A percentile compares a stretch with the other conserved stretches of the same genome.
These are phyloP conservation scores for Byssoonygena ceratinophila DNA, from an alignment of 2,329 filamentous ascomycete genomes.

Conservation along the genomic window DNA sequence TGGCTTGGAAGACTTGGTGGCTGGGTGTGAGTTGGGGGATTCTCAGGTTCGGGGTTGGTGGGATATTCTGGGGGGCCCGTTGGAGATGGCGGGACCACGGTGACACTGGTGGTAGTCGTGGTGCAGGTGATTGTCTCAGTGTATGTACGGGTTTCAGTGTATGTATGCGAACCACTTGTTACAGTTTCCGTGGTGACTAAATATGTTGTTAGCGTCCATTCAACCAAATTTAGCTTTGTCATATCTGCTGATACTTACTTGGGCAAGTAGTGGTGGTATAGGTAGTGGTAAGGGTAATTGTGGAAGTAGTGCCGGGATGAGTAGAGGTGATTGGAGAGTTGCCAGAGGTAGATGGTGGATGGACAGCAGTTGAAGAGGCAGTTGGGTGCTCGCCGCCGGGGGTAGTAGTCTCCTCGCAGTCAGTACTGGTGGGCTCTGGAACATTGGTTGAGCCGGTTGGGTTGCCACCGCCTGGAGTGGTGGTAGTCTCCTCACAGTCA, in stretches of 20 bases:
- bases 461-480: neutral
- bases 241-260: conserved; percentile 17
- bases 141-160: conserved; percentile 19
- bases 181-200: conserved; percentile 18
- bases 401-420: neutral
- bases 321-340: neutral
- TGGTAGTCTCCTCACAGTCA: conserved; percentile 1
- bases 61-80: conserved; percentile 1
- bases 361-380: neutral
- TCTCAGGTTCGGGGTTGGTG: neutral
- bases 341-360: neutral
- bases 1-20: neutral
- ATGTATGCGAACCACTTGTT: conserved; percentile 19
- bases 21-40: neutral
- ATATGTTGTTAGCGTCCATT: neutral
- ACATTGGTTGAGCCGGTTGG: neutral
- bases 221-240: neutral
- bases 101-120: conserved; percentile 18
- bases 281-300: conserved; percentile 15
- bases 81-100: conserved; percentile 6
- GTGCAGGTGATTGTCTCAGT: conserved; percentile 21
- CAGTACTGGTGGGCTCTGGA: neutral
- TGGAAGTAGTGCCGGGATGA: neutral
- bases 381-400: neutral
- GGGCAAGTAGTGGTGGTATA: conserved; percentile 26